Evolutionary conservation across 2,329 filamentous ascomycete species (phyloP).

Genomic region (Ramularia collo-cygni): DNA sequence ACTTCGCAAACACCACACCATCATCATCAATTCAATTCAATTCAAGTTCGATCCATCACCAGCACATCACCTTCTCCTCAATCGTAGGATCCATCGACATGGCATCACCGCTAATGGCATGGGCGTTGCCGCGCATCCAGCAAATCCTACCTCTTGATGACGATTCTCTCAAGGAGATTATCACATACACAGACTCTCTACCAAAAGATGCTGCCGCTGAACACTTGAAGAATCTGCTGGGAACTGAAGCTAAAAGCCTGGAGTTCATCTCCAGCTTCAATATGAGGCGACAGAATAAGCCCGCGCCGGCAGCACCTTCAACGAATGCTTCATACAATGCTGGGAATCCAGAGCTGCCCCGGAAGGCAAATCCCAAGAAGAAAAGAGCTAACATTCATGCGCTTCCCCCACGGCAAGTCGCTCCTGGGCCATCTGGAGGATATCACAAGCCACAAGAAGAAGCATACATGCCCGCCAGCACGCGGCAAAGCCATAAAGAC

Average conservation of each 20-base stretch:
- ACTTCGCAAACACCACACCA: too few relatives aligned
- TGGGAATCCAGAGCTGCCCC: conserved; percentile 13
- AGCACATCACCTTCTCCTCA: too few relatives aligned
- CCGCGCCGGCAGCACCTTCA: conserved; percentile 8
- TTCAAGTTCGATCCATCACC: too few relatives aligned
- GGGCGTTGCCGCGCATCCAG: conserved; percentile 65
- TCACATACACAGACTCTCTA: conserved; percentile 72
- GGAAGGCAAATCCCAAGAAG: conserved; percentile 30
- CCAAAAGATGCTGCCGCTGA: conserved; percentile 71
- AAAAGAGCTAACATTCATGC: conserved; percentile 35
- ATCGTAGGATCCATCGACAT: too few relatives aligned
- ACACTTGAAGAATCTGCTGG: conserved; percentile 81
- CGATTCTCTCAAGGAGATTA: conserved; percentile 72
- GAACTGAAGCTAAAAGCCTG: conserved; percentile 68
- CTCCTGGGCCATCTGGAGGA: conserved; percentile 59
- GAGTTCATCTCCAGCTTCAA: conserved; percentile 73
- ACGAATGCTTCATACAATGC: conserved; percentile 3
- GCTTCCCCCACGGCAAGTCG: conserved; percentile 37
- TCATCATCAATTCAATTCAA: too few relatives aligned
- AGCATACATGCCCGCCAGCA: conserved; percentile 61
- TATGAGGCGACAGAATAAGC: conserved; percentile 46
- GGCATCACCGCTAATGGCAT: conserved; percentile 30
- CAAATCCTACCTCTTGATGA: conserved; percentile 79
- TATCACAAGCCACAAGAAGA: conserved; percentile 70
- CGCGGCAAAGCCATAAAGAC: conserved; percentile 30